Evolutionary conservation across 2,329 filamentous ascomycete species (phyloP).

Genomic region (Stagonosporopsis chrysanthemi): DNA sequence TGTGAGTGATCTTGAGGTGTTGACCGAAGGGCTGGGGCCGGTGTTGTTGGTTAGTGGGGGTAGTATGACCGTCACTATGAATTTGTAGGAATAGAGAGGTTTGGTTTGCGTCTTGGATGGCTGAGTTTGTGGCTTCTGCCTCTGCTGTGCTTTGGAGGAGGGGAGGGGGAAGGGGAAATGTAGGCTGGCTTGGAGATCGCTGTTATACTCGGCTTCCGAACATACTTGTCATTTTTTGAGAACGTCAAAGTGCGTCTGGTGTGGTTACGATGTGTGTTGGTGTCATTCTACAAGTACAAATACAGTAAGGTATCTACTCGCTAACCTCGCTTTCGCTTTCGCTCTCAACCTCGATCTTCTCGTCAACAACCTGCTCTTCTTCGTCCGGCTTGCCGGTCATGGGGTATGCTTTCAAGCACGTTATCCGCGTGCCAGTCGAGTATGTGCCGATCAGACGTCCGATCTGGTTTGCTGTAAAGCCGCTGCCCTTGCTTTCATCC

Average conservation of each 20-base stretch:
- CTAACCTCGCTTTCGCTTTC: constrained; percentile 33
- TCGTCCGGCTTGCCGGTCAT: constrained; percentile 66
- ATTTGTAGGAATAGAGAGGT: constrained; percentile 57
- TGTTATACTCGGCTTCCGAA: too few relatives aligned
- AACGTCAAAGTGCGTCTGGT: not conserved
- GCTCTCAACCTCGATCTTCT: constrained; percentile 26
- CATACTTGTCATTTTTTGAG: too few relatives aligned
- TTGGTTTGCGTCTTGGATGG: too few relatives aligned
- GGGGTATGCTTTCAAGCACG: constrained; percentile 83
- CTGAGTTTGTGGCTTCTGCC: too few relatives aligned
- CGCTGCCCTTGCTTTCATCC: constrained; percentile 24
- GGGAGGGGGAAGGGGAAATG: too few relatives aligned
- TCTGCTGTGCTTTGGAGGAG: too few relatives aligned
- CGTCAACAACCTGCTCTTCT: constrained; percentile 32
- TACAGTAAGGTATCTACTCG: constrained; percentile 20
- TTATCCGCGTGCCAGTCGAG: constrained; percentile 87
- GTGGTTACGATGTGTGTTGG: constrained; percentile 5
- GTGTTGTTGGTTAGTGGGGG: constrained; percentile 83
- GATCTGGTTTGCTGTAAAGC: constrained; percentile 55
- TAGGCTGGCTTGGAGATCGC: too few relatives aligned
- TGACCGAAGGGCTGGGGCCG: constrained; percentile 79
- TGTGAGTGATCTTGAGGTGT: constrained; percentile 77
- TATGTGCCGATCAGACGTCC: constrained; percentile 78
- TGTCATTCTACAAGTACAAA: constrained; percentile 21
- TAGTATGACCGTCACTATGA: constrained; percentile 87